A percentile compares a stretch with the other conserved stretches of the same genome.
These are phyloP conservation scores for Mycosarcoma maydis DNA, from an alignment of 1,284 basidiomycete species.

Conservation along the genomic window DNA sequence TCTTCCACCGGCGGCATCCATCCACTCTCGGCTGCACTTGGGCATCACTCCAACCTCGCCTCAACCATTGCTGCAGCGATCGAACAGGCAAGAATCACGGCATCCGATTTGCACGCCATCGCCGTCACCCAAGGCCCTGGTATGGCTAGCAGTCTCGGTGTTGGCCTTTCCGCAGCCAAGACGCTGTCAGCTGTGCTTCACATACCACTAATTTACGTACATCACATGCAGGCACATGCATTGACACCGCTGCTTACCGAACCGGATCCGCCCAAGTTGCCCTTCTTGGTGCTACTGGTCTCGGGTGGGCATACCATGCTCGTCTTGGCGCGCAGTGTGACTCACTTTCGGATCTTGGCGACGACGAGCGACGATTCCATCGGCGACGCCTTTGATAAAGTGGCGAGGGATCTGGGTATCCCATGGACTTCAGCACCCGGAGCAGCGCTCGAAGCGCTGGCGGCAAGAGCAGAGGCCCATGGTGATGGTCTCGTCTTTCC, in stretches of 20 bases:
- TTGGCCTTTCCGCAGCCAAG: conserved; percentile 58
- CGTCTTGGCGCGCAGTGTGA: conserved; percentile 47
- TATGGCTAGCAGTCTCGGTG: conserved; percentile 57
- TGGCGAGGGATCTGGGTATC: conserved; percentile 53
- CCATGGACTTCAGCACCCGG: conserved; percentile 60
- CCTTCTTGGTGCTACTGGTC: conserved; percentile 62
- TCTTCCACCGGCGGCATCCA: conserved; percentile 57
- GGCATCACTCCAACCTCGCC: conserved; percentile 54
- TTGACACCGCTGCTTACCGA: conserved; percentile 44
- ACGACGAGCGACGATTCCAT: conserved; percentile 62
- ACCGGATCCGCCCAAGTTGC: conserved; percentile 43
- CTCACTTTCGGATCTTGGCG: conserved; percentile 53
- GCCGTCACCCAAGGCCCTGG: conserved; percentile 65
- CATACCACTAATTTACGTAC: conserved; percentile 60
- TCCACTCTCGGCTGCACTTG: conserved; percentile 54
- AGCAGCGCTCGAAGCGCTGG: conserved; percentile 51
- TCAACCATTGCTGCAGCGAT: conserved; percentile 51
- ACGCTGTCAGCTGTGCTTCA: conserved; percentile 49
- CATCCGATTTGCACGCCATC: conserved; percentile 56
- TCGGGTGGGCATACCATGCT: conserved; percentile 65
- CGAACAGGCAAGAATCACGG: conserved; percentile 15
- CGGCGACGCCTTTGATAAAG: conserved; percentile 65
- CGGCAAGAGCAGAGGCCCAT: not conserved
- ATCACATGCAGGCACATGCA: conserved; percentile 63
- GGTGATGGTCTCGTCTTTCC: conserved; percentile 23